Percentiles rank a stretch among this genome's conserved stretches.
phyloP scores from a whole-genome alignment of 1,139 yeast genomes.

The Eremothecium coryli region DNA sequence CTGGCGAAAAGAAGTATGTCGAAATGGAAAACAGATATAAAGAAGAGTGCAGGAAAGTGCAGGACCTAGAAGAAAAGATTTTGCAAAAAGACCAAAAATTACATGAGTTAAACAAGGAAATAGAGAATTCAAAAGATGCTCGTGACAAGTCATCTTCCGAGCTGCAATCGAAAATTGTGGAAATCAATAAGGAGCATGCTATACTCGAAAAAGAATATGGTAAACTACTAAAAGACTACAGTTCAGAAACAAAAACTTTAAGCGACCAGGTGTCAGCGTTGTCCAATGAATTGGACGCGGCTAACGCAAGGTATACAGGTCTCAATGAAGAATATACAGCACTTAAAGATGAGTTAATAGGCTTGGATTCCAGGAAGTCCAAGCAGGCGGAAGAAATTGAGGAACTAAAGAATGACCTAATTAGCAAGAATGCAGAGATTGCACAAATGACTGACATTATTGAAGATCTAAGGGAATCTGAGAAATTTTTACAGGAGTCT shows the following conservation, averaged over 20 bases:
- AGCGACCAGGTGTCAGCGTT: constrained; percentile 30
- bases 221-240: constrained; percentile 3
- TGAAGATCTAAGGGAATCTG: constrained; percentile 16
- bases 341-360: background rate
- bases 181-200: constrained; percentile 23
- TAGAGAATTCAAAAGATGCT: constrained; percentile 3
- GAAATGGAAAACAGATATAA: background rate
- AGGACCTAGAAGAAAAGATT: background rate
- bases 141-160: constrained; percentile 15
- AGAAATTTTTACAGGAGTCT: constrained; percentile 16
- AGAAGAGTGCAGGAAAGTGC: background rate
- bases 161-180: constrained; percentile 35
- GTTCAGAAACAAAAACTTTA: constrained; percentile 1
- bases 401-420: constrained; percentile 5
- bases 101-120: background rate
- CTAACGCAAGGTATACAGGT: constrained; percentile 6
- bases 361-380: background rate
- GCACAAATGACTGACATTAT: constrained; percentile 17
- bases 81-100: background rate
- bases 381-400: constrained; percentile 4
- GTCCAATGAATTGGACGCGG: constrained; percentile 30
- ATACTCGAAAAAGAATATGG: constrained; percentile 10
- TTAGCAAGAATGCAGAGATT: constrained; percentile 20
- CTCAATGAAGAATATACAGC: background rate
- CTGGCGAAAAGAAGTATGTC: constrained; percentile 5